Evolutionary conservation across 257 asterid genomes (phyloP).

Genomic region (Gentiana macrophylla): DNA sequence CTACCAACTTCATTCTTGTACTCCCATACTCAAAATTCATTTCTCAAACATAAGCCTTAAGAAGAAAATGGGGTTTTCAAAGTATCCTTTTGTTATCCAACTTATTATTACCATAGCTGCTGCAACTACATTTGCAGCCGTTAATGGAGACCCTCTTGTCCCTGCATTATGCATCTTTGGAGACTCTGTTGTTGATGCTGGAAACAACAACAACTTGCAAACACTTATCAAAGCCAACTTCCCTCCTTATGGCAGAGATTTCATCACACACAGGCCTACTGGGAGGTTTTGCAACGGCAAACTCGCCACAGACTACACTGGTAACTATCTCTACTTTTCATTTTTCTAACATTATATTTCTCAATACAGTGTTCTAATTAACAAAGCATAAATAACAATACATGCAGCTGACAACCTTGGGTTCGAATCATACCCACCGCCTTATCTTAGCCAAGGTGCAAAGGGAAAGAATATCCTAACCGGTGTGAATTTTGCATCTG

Average conservation of each 20-base stretch:
- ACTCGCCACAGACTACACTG: slow-evolving; percentile 78
- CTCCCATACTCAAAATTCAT: background rate
- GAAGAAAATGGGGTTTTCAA: slow-evolving; percentile 24
- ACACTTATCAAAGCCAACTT: slow-evolving; percentile 77
- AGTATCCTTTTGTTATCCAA: slow-evolving; percentile 16
- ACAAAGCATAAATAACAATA: slow-evolving; percentile 2
- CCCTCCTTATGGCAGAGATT: slow-evolving; percentile 88
- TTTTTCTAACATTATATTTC: background rate
- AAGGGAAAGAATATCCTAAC: slow-evolving; percentile 36
- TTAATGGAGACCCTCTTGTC: slow-evolving; percentile 48
- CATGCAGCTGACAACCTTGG: slow-evolving; percentile 74
- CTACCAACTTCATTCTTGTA: background rate
- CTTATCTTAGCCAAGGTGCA: slow-evolving; percentile 63
- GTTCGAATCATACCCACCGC: slow-evolving; percentile 66
- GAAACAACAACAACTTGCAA: slow-evolving; percentile 59
- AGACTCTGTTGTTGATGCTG: slow-evolving; percentile 73
- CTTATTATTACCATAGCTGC: slow-evolving; percentile 7
- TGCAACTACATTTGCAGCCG: slow-evolving; percentile 11
- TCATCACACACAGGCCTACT: slow-evolving; percentile 50
- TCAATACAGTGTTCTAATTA: no score
- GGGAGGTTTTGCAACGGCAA: slow-evolving; percentile 92
- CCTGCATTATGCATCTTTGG: slow-evolving; percentile 78
- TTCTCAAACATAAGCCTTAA: background rate
- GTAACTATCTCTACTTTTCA: slow-evolving; percentile 16
- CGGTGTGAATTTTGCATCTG: slow-evolving; percentile 83